Conservation (phyloP, 129 eudicot species). For the Flaveria linearis region DNA sequence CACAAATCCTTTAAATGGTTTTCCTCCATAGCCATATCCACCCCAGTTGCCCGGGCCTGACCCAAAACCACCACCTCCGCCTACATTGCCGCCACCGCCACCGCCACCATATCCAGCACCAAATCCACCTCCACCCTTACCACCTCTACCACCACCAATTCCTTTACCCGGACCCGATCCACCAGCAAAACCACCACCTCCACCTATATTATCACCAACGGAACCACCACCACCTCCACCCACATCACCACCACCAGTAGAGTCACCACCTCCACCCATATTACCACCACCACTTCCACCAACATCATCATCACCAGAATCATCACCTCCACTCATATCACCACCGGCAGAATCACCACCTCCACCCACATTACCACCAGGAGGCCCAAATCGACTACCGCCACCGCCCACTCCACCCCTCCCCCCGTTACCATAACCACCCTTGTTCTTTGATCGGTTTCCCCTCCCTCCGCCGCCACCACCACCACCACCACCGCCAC, state of each 20-base stretch:
- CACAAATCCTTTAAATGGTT: slow-evolving; percentile 23
- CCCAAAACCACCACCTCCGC: slow-evolving; percentile 30
- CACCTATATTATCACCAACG: background rate
- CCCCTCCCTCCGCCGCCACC: slow-evolving; percentile 32
- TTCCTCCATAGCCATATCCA: slow-evolving; percentile 35
- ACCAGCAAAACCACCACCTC: background rate
- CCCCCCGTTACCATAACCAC: slow-evolving; percentile 30
- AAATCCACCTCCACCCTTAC: background rate
- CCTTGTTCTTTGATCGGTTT: slow-evolving; percentile 22
- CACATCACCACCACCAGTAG: background rate
- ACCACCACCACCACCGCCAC: slow-evolving; percentile 5
- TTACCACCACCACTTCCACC: slow-evolving; percentile 4
- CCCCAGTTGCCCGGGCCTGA: slow-evolving; percentile 37
- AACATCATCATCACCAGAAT: background rate
- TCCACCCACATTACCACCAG: slow-evolving; percentile 20
- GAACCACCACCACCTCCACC: background rate
- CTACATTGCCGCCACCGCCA: slow-evolving; percentile 9
- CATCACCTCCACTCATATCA: slow-evolving; percentile 30
- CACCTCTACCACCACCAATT: background rate
- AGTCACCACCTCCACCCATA: background rate
- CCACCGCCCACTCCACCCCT: slow-evolving; percentile 31
- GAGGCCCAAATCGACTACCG: slow-evolving; percentile 22
- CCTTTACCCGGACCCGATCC: slow-evolving; percentile 5
- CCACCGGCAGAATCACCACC: slow-evolving; percentile 19
- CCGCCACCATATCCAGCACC: background rate